Conservation (phyloP, 305 asterid genomes). For the Fraxinus latifolia region DNA sequence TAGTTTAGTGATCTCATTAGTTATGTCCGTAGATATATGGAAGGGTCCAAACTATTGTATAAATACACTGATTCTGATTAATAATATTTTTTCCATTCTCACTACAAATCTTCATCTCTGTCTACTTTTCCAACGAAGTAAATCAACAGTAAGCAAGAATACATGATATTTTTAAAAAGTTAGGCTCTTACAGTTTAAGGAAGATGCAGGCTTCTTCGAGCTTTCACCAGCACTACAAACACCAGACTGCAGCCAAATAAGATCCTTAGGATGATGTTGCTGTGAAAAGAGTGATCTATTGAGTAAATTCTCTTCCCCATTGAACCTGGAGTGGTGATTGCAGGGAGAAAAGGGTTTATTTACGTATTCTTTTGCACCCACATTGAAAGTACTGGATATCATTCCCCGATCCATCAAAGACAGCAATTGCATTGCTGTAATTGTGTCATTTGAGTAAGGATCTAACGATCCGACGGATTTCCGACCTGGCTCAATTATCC, state of each 20-base stretch:
- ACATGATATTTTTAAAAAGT: background rate
- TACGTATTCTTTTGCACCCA: conserved; percentile 35
- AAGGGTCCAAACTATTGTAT: background rate
- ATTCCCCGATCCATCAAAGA: conserved; percentile 66
- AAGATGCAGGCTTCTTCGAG: conserved; percentile 32
- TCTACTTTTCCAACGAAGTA: background rate
- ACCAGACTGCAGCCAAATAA: conserved; percentile 18
- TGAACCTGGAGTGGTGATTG: conserved; percentile 37
- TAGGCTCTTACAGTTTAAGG: background rate
- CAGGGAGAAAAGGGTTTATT: conserved; percentile 46
- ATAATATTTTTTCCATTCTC: background rate
- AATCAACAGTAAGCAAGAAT: background rate
- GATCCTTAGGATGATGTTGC: conserved; percentile 30
- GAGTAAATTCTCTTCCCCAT: conserved; percentile 32
- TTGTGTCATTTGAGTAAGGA: conserved; percentile 54
- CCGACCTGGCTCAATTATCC: conserved; percentile 22
- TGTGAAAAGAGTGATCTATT: conserved; percentile 28
- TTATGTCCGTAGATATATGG: background rate
- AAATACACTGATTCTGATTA: background rate
- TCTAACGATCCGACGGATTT: conserved; percentile 38
- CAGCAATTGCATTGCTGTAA: conserved; percentile 80
- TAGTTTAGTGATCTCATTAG: background rate
- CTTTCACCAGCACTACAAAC: conserved; percentile 30
- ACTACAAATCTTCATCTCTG: background rate
- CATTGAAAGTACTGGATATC: conserved; percentile 30